Base-by-base conservation (phyloP, 78 protist species). In the Emiliania huxleyi region DNA sequence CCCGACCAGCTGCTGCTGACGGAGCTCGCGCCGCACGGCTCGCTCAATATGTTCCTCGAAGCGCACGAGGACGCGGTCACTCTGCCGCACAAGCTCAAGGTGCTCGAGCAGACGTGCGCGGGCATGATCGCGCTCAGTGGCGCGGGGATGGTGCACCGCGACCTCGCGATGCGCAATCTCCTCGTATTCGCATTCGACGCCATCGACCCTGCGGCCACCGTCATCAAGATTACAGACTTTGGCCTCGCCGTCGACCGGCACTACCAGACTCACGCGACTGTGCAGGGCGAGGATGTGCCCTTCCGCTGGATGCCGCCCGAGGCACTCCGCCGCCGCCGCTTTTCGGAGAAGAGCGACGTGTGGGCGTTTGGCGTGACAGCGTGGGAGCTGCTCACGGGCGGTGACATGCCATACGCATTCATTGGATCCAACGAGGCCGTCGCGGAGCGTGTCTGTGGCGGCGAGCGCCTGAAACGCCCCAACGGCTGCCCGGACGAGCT, bases 331-430 rank as follows among this genome's bases (percentile, higher is more conserved):
- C 79, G 79, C 79, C 79, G 79, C 40, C 79, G 79, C 79, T 90
- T 55, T 69, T 37, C 87, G 29, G 93, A 90, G 56, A 75, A 83
- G 83, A 22, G 56, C 40, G 93, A 91, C 25, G 93, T 91, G 42
- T 91, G 93, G 93, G 49, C 89, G 38, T 91, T 77, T 55, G 93
- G 77, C 37, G 93, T 91, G 69, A 43, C 62, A 22, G 77, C 55
- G 55, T 91, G 93, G 93, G 93, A 91, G 87, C 42, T 91, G 33
- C 45, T 90, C 93, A 44, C 29, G 29, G 37, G 69, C 45, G 85
- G 85, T 19, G 40, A 69, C 40, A 1, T 69, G 40, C 79, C 79
- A 25, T 69, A n/a, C 15, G 88, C 88, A 1, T 79, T 69, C 40
- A 26, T 69, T 38, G 79, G 19, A 25, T 69, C 79, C 43, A 69